A percentile compares a stretch with the other conserved stretches of the same genome.
phyloP scores from a whole-genome alignment of 352 stramenopile genomes.

The Phytophthora megakarya region DNA sequence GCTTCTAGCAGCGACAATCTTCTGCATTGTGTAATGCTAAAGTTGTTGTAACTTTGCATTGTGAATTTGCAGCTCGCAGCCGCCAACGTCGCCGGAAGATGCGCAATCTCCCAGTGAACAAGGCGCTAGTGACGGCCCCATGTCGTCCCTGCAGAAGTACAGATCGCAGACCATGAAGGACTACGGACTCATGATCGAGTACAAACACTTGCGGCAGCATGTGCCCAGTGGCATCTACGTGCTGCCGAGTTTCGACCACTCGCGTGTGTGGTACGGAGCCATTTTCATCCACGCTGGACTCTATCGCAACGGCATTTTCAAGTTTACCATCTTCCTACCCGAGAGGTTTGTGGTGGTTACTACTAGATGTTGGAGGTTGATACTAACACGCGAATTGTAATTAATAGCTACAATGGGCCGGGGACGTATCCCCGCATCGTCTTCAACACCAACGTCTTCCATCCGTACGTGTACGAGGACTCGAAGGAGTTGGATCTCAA shows the following conservation, averaged over 20 bases:
- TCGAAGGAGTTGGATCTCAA: constrained; percentile 92
- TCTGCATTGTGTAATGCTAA: not conserved
- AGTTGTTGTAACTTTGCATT: constrained; percentile 2
- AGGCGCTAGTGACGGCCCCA: constrained; percentile 44
- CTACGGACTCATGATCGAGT: constrained; percentile 98
- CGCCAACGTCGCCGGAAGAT: constrained; percentile 15
- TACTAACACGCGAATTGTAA: constrained; percentile 29
- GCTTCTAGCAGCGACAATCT: not conserved
- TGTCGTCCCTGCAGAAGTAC: constrained; percentile 86
- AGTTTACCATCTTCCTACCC: constrained; percentile 92
- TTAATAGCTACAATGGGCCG: constrained; percentile 95
- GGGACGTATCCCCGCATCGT: constrained; percentile 92
- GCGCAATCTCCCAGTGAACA: constrained; percentile 25
- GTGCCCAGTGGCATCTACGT: constrained; percentile 96
- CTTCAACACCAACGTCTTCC: constrained; percentile 94
- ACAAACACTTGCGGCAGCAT: constrained; percentile 96
- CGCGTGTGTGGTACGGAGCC: constrained; percentile 93
- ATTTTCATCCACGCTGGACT: constrained; percentile 96
- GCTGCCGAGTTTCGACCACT: constrained; percentile 92
- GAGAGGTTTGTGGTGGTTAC: constrained; percentile 44
- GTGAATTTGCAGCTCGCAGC: constrained; percentile 22
- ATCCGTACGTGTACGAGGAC: constrained; percentile 90
- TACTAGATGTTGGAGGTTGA: constrained; percentile 8
- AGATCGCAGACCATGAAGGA: constrained; percentile 91
- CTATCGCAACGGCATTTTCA: constrained; percentile 97